A percentile compares a stretch with the other conserved stretches of the same genome.
Evolutionary conservation across 768 basidiomycete species (phyloP).

Genomic region (Psilocybe sp.): DNA sequence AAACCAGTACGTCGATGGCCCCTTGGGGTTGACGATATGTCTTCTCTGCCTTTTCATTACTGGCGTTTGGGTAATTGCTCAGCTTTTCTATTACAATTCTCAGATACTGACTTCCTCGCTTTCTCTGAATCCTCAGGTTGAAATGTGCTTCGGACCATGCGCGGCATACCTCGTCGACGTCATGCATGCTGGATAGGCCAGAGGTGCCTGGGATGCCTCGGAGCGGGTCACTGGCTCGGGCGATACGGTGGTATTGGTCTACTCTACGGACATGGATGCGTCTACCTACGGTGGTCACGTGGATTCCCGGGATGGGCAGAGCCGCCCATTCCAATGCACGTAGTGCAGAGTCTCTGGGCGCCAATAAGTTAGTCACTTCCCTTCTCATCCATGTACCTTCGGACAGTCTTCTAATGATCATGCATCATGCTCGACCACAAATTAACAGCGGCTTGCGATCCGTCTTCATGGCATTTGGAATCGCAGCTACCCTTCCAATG

Average conservation of each 20-base stretch:
- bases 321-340: too few species aligned
- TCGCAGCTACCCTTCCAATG: constrained; percentile 45
- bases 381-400: not conserved
- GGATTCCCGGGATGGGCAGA: too few species aligned
- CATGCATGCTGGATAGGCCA: too few species aligned
- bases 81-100: constrained; percentile 14
- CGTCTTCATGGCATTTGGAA: constrained; percentile 34
- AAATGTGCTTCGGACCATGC: constrained; percentile 48
- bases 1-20: constrained; percentile 44
- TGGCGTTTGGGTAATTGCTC: constrained; percentile 49
- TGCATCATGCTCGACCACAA: too few species aligned
- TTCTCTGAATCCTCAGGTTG: constrained; percentile 32
- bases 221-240: too few species aligned
- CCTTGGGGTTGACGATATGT: constrained; percentile 43
- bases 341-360: constrained; percentile 60
- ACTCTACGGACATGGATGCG: too few species aligned
- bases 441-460: constrained; percentile 41
- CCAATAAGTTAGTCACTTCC: constrained; percentile 33
- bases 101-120: not conserved
- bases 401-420: not conserved
- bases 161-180: constrained; percentile 57
- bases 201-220: too few species aligned
- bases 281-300: too few species aligned
- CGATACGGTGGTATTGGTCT: too few species aligned
- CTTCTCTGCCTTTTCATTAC: constrained; percentile 57